phyloP scores from a whole-genome alignment of 345 rosid species.

The Triadica sebifera region DNA sequence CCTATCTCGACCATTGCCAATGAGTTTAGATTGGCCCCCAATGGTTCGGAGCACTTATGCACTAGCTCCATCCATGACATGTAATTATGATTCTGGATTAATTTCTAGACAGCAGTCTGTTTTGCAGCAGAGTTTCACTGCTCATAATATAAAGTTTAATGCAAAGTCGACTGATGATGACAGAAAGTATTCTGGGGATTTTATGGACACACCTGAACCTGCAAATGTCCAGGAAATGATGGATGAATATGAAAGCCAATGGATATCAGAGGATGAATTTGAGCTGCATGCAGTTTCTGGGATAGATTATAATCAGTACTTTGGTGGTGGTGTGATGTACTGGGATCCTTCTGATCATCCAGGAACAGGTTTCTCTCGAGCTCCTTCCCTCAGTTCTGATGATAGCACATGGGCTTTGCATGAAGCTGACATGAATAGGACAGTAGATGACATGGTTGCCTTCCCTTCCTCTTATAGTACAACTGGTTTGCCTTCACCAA shows the following conservation, averaged over 20 bases:
- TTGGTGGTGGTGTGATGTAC: conserved; percentile 98
- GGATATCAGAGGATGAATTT: conserved; percentile 89
- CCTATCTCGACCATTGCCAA: conserved; percentile 65
- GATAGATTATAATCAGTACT: conserved; percentile 83
- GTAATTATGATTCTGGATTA: conserved; percentile 74
- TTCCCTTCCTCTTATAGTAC: conserved; percentile 89
- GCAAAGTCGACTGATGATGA: conserved; percentile 41
- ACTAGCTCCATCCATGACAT: conserved; percentile 57
- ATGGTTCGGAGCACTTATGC: conserved; percentile 75
- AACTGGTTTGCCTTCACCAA: conserved; percentile 91
- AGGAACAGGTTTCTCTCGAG: conserved; percentile 85
- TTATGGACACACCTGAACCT: conserved; percentile 63
- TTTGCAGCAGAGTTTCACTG: conserved; percentile 48
- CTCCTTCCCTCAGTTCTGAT: conserved; percentile 98
- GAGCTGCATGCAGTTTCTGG: conserved; percentile 83
- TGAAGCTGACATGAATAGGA: conserved; percentile 94
- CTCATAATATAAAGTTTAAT: conserved; percentile 42
- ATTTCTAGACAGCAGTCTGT: conserved; percentile 48
- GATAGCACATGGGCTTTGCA: conserved; percentile 97
- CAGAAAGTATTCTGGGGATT: conserved; percentile 52
- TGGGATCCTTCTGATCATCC: conserved; percentile 93
- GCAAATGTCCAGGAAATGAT: conserved; percentile 45
- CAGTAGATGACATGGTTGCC: conserved; percentile 98
- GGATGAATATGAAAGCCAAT: conserved; percentile 78
- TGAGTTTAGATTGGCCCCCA: conserved; percentile 98